These are phyloP conservation scores for Mucor piriformis DNA, from an alignment of 371 early-diverging fungal genomes.

Conservation along the genomic window DNA sequence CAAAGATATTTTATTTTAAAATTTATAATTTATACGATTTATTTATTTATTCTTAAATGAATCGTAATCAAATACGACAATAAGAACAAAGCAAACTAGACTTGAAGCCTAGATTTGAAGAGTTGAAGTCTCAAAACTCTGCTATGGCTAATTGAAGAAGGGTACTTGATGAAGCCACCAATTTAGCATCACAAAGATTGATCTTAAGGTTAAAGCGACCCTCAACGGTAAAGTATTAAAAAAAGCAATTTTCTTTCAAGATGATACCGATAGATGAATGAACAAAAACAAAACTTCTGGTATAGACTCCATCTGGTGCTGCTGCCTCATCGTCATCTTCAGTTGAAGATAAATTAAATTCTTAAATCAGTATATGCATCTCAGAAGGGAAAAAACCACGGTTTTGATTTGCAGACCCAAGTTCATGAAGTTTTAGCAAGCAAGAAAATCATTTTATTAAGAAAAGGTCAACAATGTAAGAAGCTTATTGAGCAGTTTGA, in stretches of 20 bases:
- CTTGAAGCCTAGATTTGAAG: constrained; percentile 13
- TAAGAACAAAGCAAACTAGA: constrained; percentile 19
- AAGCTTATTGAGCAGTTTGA: constrained; percentile 15
- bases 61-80: too few relatives aligned
- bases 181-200: constrained; percentile 10
- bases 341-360: constrained; percentile 20
- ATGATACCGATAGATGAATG: constrained; percentile 4
- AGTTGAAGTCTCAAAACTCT: constrained; percentile 12
- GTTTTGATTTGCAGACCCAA: constrained; percentile 21
- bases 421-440: constrained; percentile 23
- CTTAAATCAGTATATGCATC: constrained; percentile 15
- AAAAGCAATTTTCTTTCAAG: constrained; percentile 10
- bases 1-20: too few relatives aligned
- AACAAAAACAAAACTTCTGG: constrained; percentile 9
- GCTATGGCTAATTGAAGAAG: constrained; percentile 15
- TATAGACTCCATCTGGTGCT: constrained; percentile 11
- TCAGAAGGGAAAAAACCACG: constrained; percentile 20
- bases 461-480: constrained; percentile 9
- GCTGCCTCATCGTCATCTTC: constrained; percentile 10
- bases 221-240: constrained; percentile 19
- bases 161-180: constrained; percentile 11
- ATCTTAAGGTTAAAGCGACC: constrained; percentile 7
- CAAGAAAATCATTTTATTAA: constrained; percentile 12
- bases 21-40: too few relatives aligned
- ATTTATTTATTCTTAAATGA: too few relatives aligned